Conservation (phyloP, 1,284 basidiomycete genomes). For the Agaricales sp. region DNA sequence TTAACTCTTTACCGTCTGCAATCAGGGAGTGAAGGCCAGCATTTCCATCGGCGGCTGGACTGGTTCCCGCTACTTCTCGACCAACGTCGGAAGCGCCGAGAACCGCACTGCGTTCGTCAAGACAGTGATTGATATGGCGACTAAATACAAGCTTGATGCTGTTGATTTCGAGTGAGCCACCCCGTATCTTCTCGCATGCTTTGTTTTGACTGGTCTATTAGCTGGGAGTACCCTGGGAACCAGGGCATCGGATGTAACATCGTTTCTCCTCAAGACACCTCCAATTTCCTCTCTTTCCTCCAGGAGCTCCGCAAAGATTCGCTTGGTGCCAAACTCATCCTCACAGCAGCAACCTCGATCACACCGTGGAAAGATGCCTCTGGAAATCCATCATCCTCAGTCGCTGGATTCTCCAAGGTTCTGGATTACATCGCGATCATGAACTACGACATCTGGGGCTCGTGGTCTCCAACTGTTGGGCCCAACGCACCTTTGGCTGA, state of each 20-base stretch:
- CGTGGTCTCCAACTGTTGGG: constrained; percentile 31
- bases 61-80: constrained; percentile 48
- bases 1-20: too few relatives aligned
- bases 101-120: constrained; percentile 47
- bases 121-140: constrained; percentile 40
- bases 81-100: constrained; percentile 33
- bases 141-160: constrained; percentile 49
- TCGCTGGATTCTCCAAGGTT: constrained; percentile 44
- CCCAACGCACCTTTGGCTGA: constrained; percentile 70
- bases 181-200: background rate
- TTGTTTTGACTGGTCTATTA: constrained; percentile 14
- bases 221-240: constrained; percentile 63
- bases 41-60: constrained; percentile 71
- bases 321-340: constrained; percentile 39
- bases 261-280: constrained; percentile 39
- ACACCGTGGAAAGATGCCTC: constrained; percentile 43
- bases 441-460: constrained; percentile 61
- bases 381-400: constrained; percentile 41
- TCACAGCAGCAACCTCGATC: constrained; percentile 56
- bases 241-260: constrained; percentile 47
- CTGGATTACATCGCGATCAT: constrained; percentile 61
- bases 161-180: constrained; percentile 53
- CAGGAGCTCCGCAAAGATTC: constrained; percentile 44
- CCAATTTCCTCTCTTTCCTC: constrained; percentile 54
- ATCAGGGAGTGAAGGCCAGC: constrained; percentile 43